phyloP scores from a whole-genome alignment of 345 rosid species.

The Bruguiera gymnorhiza region DNA sequence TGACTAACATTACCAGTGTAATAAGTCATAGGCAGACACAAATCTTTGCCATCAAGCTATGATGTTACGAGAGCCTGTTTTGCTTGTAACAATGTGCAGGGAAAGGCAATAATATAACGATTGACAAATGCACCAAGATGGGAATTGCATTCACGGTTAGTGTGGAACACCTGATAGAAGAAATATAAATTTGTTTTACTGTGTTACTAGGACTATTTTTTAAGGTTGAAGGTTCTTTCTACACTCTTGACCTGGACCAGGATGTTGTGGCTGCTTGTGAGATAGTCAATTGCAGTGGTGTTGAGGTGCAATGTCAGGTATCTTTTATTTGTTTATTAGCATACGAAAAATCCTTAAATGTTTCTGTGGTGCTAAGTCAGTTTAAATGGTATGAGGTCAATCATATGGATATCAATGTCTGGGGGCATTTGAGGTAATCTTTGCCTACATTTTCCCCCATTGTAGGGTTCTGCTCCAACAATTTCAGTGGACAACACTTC shows the following conservation, averaged over 20 bases:
- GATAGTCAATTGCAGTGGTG: conserved; percentile 86
- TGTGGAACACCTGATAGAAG: conserved; percentile 9
- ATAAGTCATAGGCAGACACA: background rate
- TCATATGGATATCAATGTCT: background rate
- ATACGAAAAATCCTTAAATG: background rate
- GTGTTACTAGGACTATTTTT: conserved; percentile 1
- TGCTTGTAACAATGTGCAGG: conserved; percentile 49
- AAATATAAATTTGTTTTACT: background rate
- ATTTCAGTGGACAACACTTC: conserved; percentile 87
- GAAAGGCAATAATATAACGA: conserved; percentile 91
- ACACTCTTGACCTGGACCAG: conserved; percentile 35
- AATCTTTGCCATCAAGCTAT: background rate
- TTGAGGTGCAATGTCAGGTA: conserved; percentile 99
- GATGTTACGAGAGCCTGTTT: conserved; percentile 6
- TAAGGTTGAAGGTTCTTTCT: conserved; percentile 8
- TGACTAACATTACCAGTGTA: background rate
- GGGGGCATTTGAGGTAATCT: background rate
- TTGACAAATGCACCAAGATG: conserved; percentile 93
- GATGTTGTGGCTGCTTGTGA: conserved; percentile 99
- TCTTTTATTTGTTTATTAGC: background rate
- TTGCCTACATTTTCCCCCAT: conserved; percentile 18
- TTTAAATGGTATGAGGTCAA: background rate
- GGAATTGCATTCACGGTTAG: conserved; percentile 87
- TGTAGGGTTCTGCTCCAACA: conserved; percentile 92
- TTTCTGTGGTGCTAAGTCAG: conserved; percentile 4